Base-by-base conservation (phyloP, 129 eudicot genomes). In the Tanacetum coccineum region DNA sequence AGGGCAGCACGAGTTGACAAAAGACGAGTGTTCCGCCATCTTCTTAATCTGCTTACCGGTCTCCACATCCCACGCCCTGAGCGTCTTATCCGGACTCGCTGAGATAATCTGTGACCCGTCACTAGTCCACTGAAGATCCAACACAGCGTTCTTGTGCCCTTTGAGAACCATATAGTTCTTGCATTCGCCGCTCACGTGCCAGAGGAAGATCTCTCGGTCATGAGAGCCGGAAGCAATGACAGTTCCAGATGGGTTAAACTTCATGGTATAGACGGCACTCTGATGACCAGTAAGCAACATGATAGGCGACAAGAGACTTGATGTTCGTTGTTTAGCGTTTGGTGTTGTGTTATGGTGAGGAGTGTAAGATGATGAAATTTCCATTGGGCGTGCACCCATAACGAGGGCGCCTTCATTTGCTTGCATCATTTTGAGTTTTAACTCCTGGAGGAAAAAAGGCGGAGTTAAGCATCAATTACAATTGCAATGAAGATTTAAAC, bases 51-150 rank as follows among this genome's bases (percentile, higher is more conserved):
- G 98, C 53, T 88, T 88, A 90, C 96, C 95, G 0, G 95, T 86
- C 64, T 92, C 98, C 0, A 92, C 89, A 65, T 92, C 96, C 96
- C 98, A 92, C 66, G 92, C 98, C 62, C 96, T 64, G 18, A 93
- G 36, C 6, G 96, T 93, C 73, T 88, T 93, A 70, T 92, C 98
- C 0, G 98, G 95, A 73, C 96, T 86, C 25, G 98, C 95, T 6
- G 97, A 91, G 63, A 91, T 78, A 62, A 91, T 81, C 68, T 88
- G 95, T 4, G 84, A 77, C 4, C 97, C 97, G 42, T 91, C 97
- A 28, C 84, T 78, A 22, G 87, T 87, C 97, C 97, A 91, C 50
- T 87, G 85, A 19, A 91, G 88, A 59, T 91, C 97, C 51, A 91
- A 70, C 19, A 91, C 82, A 6, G 96, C 97, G 51, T 91, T 91